A percentile compares a stretch with the other conserved stretches of the same genome.
Evolutionary conservation across 1,284 basidiomycete species (phyloP).

Genomic region (Sporisorium iseilematis-ciliati): DNA sequence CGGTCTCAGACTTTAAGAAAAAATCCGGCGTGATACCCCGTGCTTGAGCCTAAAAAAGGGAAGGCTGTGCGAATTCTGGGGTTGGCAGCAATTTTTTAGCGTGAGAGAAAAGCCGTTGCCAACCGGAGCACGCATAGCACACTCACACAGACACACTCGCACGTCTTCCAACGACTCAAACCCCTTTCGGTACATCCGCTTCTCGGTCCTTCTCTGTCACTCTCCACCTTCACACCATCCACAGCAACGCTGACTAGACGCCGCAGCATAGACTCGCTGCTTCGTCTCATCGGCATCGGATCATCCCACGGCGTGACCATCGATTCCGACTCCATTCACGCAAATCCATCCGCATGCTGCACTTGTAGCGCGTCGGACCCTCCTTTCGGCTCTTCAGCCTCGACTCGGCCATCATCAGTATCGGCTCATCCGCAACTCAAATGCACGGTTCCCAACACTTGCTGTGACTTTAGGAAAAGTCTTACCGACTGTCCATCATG

Average conservation of each 20-base stretch:
- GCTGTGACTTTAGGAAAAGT: not conserved
- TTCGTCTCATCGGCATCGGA: not conserved
- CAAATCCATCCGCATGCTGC: constrained; percentile 8
- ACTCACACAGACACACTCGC: no score
- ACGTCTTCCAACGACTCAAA: no score
- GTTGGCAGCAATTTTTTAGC: not conserved
- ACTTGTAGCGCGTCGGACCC: not conserved
- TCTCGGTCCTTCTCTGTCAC: not conserved
- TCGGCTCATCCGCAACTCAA: not conserved
- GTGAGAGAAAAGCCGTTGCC: constrained; percentile 3
- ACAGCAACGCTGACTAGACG: not conserved
- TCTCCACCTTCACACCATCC: not conserved
- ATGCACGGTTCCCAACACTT: not conserved
- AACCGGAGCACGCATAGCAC: not conserved
- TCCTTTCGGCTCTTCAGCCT: not conserved
- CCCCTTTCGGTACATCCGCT: not conserved
- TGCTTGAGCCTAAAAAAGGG: not conserved
- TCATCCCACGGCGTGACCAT: not conserved
- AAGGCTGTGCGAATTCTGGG: not conserved
- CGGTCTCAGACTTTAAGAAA: no score
- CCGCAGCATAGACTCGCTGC: no score
- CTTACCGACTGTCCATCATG: constrained; percentile 20
- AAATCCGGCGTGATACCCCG: no score
- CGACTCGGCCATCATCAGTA: not conserved
- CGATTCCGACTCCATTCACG: not conserved